Evolutionary conservation across 1,284 basidiomycete genomes (phyloP), one percentile per base, ranked within the genome.

Genomic region (Irpex rosettiformis): DNA sequence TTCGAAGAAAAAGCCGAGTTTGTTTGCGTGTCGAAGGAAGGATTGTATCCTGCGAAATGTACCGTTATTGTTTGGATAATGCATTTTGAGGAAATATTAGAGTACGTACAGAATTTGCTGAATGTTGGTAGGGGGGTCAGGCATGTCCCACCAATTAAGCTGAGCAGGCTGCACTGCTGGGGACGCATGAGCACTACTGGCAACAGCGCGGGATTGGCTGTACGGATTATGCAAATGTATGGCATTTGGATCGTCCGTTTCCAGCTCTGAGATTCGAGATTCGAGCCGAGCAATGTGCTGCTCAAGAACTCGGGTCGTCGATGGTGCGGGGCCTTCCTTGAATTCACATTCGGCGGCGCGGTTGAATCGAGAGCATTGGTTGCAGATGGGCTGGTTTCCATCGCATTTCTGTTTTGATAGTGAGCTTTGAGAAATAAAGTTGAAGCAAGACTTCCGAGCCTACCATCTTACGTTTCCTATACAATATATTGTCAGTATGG

Each of bases 1-100:
- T 52, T 75, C 64, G 24, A 77, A 64, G 62, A 77, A 76, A 54
- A 76, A 74, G 4, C 73, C 73, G 40, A 73, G 65, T 29, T 73
- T 68, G 22, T 66, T 63, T 18, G 67, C 62, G 48, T 75, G 69
- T 3, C 64, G 61, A 8, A 73, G 57, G 61, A 78, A 75, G 18
- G 65, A 59, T 42, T 70, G 66, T 16, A 76, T 63, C 21, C 75
- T 77, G 56, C 16, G 7, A 45, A 21, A 40, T 24, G 33, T 53
- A 21, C n/a, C 25, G 13, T 48, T 25, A 45, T 29, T 42, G 7
- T 37, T 37, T 7, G 33, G 16, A 18, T n/a, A 16, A 13, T 47
- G 18, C 18, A 8, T 18, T 24, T 47, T 24, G 3, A 48, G 43
- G 30, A 45, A 21, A 43, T 2, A 27, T 42, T 13, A 28, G 33